Conservation (phyloP, 371 early-diverging fungal species). For the Neoconidiobolus thromboides region DNA sequence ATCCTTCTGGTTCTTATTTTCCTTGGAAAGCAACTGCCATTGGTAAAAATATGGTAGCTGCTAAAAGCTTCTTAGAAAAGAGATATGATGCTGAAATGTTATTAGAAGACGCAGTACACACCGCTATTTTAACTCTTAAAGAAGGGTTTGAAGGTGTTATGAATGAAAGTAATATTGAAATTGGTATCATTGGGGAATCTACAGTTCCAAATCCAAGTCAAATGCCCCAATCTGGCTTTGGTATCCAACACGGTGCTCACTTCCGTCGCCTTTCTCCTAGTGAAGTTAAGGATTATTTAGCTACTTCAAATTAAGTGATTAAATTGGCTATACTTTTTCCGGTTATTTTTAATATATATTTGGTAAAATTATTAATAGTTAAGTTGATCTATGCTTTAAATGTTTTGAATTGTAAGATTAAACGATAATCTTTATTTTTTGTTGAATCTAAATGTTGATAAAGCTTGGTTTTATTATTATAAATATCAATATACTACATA, state of each 20-base stretch:
- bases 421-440: no score
- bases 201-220: constrained; percentile 22
- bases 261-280: constrained; percentile 55
- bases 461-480: no score
- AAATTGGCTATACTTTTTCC: no score
- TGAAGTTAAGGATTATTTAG: constrained; percentile 89
- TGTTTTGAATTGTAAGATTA: no score
- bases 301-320: constrained; percentile 57
- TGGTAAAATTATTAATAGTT: no score
- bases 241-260: constrained; percentile 7
- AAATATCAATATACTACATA: no score
- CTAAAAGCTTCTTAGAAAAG: constrained; percentile 96
- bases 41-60: constrained; percentile 97
- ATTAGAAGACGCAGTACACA: constrained; percentile 95
- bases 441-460: no score
- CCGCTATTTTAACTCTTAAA: constrained; percentile 92
- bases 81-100: constrained; percentile 84
- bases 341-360: no score
- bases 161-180: constrained; percentile 82
- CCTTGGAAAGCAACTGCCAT: constrained; percentile 98
- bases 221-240: constrained; percentile 4
- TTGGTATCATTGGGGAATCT: constrained; percentile 66
- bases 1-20: constrained; percentile 96
- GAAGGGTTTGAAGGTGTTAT: constrained; percentile 95
- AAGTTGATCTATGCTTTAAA: no score